Percentiles rank a stretch among this genome's conserved stretches.
phyloP scores from a whole-genome alignment of 1,139 yeast species.

The Eremothecium coryli region DNA sequence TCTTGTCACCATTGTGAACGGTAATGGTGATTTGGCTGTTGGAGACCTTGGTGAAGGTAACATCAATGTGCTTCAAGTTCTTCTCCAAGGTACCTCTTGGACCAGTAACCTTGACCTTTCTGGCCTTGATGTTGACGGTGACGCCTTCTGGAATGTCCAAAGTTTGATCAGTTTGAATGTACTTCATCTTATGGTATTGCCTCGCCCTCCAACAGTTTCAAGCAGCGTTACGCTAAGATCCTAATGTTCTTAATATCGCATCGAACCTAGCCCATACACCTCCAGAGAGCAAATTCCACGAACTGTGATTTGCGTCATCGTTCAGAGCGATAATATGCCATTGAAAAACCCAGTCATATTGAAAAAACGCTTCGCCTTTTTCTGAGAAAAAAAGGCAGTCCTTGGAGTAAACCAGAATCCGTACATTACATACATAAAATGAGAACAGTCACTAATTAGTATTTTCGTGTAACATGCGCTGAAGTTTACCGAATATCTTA shows the following conservation, averaged over 20 bases:
- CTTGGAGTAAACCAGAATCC: background rate
- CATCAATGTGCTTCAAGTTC: slow-evolving; percentile 91
- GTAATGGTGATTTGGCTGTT: slow-evolving; percentile 72
- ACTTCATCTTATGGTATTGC: slow-evolving; percentile 51
- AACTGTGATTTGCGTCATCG: background rate
- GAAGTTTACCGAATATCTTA: slow-evolving; percentile 47
- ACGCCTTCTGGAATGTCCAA: slow-evolving; percentile 94
- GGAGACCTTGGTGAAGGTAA: slow-evolving; percentile 73
- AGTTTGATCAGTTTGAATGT: slow-evolving; percentile 88
- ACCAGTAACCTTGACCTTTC: slow-evolving; percentile 84
- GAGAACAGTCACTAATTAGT: background rate
- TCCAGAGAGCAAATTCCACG: background rate
- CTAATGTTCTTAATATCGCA: too few species aligned
- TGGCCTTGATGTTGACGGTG: slow-evolving; percentile 82
- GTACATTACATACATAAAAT: background rate
- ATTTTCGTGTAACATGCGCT: slow-evolving; percentile 37
- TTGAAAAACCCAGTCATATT: too few species aligned
- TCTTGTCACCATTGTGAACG: slow-evolving; percentile 99
- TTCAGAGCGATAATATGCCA: background rate
- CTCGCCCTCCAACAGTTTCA: slow-evolving; percentile 2
- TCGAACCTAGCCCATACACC: too few species aligned
- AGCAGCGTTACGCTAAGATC: background rate
- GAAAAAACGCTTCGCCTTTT: too few species aligned
- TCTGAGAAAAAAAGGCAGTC: background rate
- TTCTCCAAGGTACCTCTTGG: slow-evolving; percentile 96